phyloP scores from a whole-genome alignment of 1,284 basidiomycete genomes.

The Hypsizygus ulmarius region DNA sequence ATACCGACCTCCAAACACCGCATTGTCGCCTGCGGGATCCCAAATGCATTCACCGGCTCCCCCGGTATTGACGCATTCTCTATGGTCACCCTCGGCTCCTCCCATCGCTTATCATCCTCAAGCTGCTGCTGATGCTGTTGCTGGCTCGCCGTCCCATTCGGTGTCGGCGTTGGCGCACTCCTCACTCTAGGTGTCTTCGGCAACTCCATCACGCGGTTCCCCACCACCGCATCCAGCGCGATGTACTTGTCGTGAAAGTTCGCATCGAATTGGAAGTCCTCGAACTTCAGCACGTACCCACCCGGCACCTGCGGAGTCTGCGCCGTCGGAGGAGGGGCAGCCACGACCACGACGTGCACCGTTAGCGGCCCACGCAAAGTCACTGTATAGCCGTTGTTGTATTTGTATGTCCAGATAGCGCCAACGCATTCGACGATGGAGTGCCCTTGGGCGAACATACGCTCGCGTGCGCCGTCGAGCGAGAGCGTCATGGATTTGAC shows the following conservation, averaged over 20 bases:
- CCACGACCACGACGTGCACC: slow-evolving; percentile 51
- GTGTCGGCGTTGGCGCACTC: slow-evolving; percentile 37
- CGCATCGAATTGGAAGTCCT: slow-evolving; percentile 68
- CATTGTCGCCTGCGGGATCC: slow-evolving; percentile 83
- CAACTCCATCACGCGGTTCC: slow-evolving; percentile 39
- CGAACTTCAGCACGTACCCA: slow-evolving; percentile 52
- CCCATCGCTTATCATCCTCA: slow-evolving; percentile 56
- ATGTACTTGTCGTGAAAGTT: slow-evolving; percentile 68
- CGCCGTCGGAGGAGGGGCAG: slow-evolving; percentile 26
- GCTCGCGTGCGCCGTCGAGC: slow-evolving; percentile 70
- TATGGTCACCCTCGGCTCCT: slow-evolving; percentile 57
- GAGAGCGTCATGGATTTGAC: slow-evolving; percentile 73
- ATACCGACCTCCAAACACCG: slow-evolving; percentile 68
- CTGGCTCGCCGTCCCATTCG: slow-evolving; percentile 21
- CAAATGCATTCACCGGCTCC: slow-evolving; percentile 81
- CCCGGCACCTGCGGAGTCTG: slow-evolving; percentile 19
- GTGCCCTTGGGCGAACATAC: slow-evolving; percentile 45
- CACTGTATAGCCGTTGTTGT: slow-evolving; percentile 71
- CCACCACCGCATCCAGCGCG: slow-evolving; percentile 54
- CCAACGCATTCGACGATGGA: slow-evolving; percentile 62
- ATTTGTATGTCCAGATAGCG: slow-evolving; percentile 75
- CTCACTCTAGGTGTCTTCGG: slow-evolving; percentile 39
- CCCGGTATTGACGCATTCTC: slow-evolving; percentile 63
- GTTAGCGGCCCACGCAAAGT: slow-evolving; percentile 68
- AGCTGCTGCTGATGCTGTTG: slow-evolving; percentile 29